Evolutionary conservation across 768 basidiomycete genomes (phyloP).

Genomic region (Podaxis pistillaris): DNA sequence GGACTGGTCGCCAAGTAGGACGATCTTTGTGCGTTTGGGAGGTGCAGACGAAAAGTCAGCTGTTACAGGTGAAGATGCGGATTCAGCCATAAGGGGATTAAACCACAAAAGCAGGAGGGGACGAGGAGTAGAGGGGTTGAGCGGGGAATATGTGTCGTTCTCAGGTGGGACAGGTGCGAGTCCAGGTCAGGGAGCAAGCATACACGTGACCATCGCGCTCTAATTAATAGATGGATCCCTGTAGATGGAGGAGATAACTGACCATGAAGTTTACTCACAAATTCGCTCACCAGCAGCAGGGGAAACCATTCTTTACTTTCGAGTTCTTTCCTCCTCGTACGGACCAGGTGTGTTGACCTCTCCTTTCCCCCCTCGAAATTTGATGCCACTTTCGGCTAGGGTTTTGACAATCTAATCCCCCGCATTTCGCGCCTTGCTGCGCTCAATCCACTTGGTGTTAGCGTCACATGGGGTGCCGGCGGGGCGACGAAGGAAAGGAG

Average conservation of each 20-base stretch:
- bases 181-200: not conserved
- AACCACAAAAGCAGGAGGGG: not conserved
- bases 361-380: not conserved
- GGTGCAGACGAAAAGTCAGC: constrained; percentile 87
- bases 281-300: constrained; percentile 43
- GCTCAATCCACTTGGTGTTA: constrained; percentile 81
- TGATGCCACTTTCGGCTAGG: constrained; percentile 40
- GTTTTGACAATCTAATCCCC: constrained; percentile 86
- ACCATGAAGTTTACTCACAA: constrained; percentile 75
- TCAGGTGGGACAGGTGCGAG: not conserved
- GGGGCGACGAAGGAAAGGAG: constrained; percentile 87
- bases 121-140: not conserved
- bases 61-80: constrained; percentile 63
- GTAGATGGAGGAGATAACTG: not conserved
- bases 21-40: constrained; percentile 94
- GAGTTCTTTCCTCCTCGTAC: constrained; percentile 98
- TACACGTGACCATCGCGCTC: constrained; percentile 3
- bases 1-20: constrained; percentile 93
- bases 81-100: constrained; percentile 32
- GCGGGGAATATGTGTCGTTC: too few relatives aligned
- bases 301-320: constrained; percentile 83
- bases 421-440: constrained; percentile 82
- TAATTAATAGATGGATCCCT: constrained; percentile 3
- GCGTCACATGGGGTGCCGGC: constrained; percentile 97
- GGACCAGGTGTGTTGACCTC: constrained; percentile 55